phyloP scores from a whole-genome alignment of 192 early-diverging fungal species.

The Blastocladiella britannica region DNA sequence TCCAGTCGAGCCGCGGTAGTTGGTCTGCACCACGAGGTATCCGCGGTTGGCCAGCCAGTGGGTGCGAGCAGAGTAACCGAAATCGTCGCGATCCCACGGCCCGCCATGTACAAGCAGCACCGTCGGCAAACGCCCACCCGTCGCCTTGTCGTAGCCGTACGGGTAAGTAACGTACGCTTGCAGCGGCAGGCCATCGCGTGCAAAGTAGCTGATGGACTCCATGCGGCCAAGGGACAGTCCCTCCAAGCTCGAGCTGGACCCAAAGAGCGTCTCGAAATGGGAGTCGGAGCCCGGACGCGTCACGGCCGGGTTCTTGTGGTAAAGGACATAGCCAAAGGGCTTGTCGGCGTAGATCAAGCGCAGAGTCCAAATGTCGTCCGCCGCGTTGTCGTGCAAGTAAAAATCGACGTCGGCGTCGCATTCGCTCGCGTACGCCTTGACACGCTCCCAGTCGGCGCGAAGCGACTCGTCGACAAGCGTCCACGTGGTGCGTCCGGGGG shows the following conservation, averaged over 20 bases:
- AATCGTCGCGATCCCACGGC: constrained; percentile 14
- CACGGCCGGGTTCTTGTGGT: neutral
- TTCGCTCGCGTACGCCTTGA: neutral
- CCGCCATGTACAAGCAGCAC: constrained; percentile 16
- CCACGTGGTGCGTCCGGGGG: neutral
- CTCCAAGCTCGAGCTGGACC: neutral
- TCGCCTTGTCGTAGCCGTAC: neutral
- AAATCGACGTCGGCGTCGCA: neutral
- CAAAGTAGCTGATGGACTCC: neutral
- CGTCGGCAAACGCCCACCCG: constrained; percentile 6
- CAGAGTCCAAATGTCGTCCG: neutral
- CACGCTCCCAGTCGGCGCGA: neutral
- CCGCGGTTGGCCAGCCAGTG: constrained; percentile 18
- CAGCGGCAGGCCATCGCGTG: neutral
- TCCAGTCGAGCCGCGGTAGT: constrained; percentile 14
- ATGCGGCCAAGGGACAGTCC: neutral
- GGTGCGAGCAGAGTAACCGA: constrained; percentile 8
- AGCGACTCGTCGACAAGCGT: neutral
- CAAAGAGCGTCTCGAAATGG: neutral
- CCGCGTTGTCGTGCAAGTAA: neutral
- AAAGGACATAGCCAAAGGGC: neutral
- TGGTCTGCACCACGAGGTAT: constrained; percentile 14
- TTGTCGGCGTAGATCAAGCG: neutral
- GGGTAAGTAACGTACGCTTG: neutral
- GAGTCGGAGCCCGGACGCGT: too few relatives aligned